Base-by-base conservation (phyloP, 2,329 filamentous ascomycete species). In the Colletotrichum musae region DNA sequence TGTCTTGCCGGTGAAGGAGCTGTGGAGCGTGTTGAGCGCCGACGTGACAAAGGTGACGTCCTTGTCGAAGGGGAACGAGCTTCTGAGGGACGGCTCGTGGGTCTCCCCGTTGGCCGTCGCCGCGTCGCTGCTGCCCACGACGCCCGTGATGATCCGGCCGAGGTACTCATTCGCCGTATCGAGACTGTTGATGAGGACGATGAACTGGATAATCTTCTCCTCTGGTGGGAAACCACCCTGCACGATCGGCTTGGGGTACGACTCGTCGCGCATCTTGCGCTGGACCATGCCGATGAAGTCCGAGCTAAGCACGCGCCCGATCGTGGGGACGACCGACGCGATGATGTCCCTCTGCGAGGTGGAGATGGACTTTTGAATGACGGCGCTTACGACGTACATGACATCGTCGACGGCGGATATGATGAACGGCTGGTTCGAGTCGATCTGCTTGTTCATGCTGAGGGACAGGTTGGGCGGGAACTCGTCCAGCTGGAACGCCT, bases 231-330 rank as follows among this genome's bases (percentile, higher is more conserved):
- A 87, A 0, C 91, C 92, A 47, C 94, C 94, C 78, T 94, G 91
- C 1, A 95, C 88, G 0, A 89, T 83, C 2, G 94, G 86, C 75
- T 92, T 94, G 0, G 95, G 96, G 77, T 98, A 98, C 71, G 92
- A 93, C 80, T 99, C 96, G 78, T 98, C 94, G 52, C 94, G 91
- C 96, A 99, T 98, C 81, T 97, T 97, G 68, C 95, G 92, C 79
- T 98, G 95, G 47, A 97, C 91, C 94, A 99, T 98, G 75, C 94
- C 94, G 72, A 98, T 91, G 78, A 98, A 99, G 79, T 99, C 96
- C 4, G 91, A 90, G 36, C 92, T 91, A 4, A 99, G 87, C 0
- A 99, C 91, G 41, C 94, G 89, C 18, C 92, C 89, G 5, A 98
- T 85, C 0, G 91, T 92, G 2, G 94, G 92, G 28, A 98, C 83